Conservation (phyloP, 495 filamentous ascomycete species). For the Glutinoglossum americanum region DNA sequence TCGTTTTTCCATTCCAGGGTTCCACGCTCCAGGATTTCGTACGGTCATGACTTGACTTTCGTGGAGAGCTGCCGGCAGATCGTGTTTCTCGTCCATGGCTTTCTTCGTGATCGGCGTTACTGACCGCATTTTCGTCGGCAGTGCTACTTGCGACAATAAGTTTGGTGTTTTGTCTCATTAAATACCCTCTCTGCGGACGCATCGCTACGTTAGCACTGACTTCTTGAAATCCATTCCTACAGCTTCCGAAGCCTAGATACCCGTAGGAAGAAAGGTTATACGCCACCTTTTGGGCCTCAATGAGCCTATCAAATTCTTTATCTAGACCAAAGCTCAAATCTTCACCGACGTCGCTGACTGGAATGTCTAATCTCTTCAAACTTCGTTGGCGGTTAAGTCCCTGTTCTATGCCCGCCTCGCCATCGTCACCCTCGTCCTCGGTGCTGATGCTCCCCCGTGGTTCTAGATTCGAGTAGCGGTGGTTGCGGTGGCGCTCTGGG, state of each 20-base stretch:
- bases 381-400: constrained; percentile 10
- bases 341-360: constrained; percentile 24
- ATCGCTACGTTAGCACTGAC: constrained; percentile 35
- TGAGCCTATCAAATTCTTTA: constrained; percentile 83
- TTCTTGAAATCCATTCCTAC: background rate
- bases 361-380: constrained; percentile 47
- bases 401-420: constrained; percentile 14
- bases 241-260: background rate
- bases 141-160: constrained; percentile 72
- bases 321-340: constrained; percentile 68
- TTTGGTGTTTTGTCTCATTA: constrained; percentile 97
- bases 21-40: constrained; percentile 86
- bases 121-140: constrained; percentile 22
- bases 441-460: constrained; percentile 8
- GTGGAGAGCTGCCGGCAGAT: constrained; percentile 46
- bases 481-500: constrained; percentile 31
- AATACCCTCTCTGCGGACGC: constrained; percentile 73
- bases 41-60: constrained; percentile 43
- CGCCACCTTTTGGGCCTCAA: constrained; percentile 94
- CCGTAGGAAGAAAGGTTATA: constrained; percentile 22
- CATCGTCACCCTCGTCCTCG: constrained; percentile 18
- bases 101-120: constrained; percentile 27
- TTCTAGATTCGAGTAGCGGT: constrained; percentile 20
- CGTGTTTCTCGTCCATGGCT: constrained; percentile 32
- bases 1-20: constrained; percentile 70